Base-by-base conservation (phyloP, 768 basidiomycete species). In the Serpula lacrymans region DNA sequence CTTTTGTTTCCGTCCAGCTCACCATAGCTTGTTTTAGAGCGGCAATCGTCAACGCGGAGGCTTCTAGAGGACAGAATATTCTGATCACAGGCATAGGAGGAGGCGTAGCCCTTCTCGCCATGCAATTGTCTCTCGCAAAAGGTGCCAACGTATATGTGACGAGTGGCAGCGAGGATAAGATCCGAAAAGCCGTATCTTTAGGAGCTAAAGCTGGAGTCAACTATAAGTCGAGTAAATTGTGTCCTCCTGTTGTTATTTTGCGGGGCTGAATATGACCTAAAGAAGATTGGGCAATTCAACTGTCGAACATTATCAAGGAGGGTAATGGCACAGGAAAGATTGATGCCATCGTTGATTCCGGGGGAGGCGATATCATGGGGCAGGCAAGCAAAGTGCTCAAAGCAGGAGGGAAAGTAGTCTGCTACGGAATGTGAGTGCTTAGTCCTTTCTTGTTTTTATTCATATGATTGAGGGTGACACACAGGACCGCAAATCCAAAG, bases 61-160 rank as follows among this genome's bases (percentile, higher is more conserved):
- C 89, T 11, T 45, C 74, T 37, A 51, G 63, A 11, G 86, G 80
- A 6, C 78, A 90, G 25, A 84, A 82, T 39, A 71, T 93, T 28
- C 75, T 92, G 32, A 82, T 93, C 43, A 88, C 86, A 0, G 88
- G 88, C 13, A 78, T 86, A 31, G 88, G 88, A 17, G 89, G 89
- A 14, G 89, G 90, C 10, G 90, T 93, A 27, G 90, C 90, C 0
- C 68, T 92, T 21, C 51, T 78, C 28, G 81, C 84, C 0, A 61
- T 91, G 45, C 88, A 93, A 57, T 60, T 91, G 7, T 85, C 80
- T 55, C 51, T 89, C 3, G 88, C 85, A 0, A 73, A 72, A 39
- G 85, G 89, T 21, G 84, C 86, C 1, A 75, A 74, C 24, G 87
- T 91, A n/a, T 92, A 82, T 58, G 87, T 91, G 17, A 87, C 90